Conservation (phyloP, 495 filamentous ascomycete genomes). For the Lepraria neglecta region DNA sequence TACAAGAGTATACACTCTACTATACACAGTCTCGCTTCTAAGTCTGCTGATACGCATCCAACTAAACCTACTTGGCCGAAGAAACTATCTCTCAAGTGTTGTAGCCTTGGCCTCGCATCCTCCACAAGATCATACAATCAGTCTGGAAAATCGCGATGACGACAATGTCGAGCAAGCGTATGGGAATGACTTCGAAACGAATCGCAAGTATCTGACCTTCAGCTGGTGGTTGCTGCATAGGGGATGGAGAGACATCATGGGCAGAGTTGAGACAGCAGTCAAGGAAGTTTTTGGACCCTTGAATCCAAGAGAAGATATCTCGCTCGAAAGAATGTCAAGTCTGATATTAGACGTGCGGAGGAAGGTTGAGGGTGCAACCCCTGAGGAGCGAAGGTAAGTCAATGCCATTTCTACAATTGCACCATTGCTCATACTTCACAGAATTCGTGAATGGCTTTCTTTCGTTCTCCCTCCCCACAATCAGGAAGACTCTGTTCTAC, state of each 20-base stretch:
- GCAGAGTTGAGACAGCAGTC: conserved; percentile 71
- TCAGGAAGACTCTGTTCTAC: conserved; percentile 74
- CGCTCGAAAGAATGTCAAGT: conserved; percentile 66
- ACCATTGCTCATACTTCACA: conserved; percentile 20
- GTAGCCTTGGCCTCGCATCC: conserved; percentile 72
- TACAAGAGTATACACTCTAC: conserved; percentile 79
- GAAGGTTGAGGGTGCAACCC: conserved; percentile 72
- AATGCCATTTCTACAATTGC: conserved; percentile 13
- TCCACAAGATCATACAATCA: conserved; percentile 59
- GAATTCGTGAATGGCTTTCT: conserved; percentile 63
- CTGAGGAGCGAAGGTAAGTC: conserved; percentile 56
- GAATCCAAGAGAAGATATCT: conserved; percentile 82
- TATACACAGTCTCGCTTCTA: conserved; percentile 85
- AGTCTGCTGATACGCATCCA: conserved; percentile 92
- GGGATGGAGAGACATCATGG: conserved; percentile 76
- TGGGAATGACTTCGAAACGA: conserved; percentile 88
- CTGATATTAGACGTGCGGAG: conserved; percentile 71
- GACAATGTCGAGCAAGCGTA: conserved; percentile 70
- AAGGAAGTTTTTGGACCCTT: conserved; percentile 77
- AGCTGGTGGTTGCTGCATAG: conserved; percentile 96
- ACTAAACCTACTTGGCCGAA: conserved; percentile 90
- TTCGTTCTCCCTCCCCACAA: conserved; percentile 74
- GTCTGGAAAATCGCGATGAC: conserved; percentile 82
- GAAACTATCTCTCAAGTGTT: conserved; percentile 91
- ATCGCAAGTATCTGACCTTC: conserved; percentile 87